These are phyloP conservation scores for Xylaria grammica DNA, from an alignment of 495 filamentous ascomycete genomes.

Conservation along the genomic window DNA sequence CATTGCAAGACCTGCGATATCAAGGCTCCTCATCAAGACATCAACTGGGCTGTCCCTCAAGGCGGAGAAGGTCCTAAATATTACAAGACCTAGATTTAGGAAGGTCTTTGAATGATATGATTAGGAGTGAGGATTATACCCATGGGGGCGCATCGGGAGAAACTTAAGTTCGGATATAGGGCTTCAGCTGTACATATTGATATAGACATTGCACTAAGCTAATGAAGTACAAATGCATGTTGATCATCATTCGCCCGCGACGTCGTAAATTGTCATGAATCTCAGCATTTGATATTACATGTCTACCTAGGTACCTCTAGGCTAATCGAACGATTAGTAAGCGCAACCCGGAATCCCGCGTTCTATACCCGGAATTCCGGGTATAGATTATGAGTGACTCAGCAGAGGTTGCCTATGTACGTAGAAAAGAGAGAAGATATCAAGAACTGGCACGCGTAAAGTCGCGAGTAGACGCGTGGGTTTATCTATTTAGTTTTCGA, in stretches of 20 bases:
- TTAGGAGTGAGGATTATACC: constrained; percentile 8
- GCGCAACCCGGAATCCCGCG: no score
- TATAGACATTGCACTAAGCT: not conserved
- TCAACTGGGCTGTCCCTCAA: constrained; percentile 95
- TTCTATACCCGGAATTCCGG: constrained; percentile 16
- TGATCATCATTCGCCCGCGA: no score
- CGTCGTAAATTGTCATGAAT: no score
- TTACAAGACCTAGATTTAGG: constrained; percentile 72
- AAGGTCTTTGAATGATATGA: not conserved
- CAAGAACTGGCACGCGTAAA: constrained; percentile 4
- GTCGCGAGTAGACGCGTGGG: constrained; percentile 9
- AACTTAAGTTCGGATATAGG: not conserved
- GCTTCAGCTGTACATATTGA: constrained; percentile 14
- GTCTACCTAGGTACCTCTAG: no score
- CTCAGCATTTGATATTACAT: no score
- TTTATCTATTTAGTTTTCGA: not conserved
- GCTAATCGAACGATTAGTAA: no score
- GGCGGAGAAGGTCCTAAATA: constrained; percentile 98
- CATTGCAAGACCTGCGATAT: constrained; percentile 99
- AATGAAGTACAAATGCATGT: not conserved
- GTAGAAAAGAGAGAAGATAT: not conserved
- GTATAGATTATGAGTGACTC: constrained; percentile 2
- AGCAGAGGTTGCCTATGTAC: not conserved
- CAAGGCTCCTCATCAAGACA: constrained; percentile 94
- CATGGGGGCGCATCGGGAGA: not conserved